Conservation (phyloP, 2,329 filamentous ascomycete species). For the Mycosphaerella arachidis region DNA sequence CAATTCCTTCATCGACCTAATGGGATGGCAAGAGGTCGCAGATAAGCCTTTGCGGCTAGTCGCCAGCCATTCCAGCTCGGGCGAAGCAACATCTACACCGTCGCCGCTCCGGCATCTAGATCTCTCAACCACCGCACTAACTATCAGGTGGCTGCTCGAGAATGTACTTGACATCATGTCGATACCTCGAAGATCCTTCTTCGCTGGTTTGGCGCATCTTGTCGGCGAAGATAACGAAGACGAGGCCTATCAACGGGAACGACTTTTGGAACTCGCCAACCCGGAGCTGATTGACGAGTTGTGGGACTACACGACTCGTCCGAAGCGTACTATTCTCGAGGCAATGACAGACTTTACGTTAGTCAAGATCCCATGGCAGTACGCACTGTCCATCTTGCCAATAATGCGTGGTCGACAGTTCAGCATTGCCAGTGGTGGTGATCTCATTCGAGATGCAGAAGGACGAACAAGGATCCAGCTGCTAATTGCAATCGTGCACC, state of each 20-base stretch:
- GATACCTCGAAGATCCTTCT: slow-evolving; percentile 83
- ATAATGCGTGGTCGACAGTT: slow-evolving; percentile 84
- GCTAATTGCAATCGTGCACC: slow-evolving; percentile 35
- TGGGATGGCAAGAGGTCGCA: slow-evolving; percentile 72
- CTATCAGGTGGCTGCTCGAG: slow-evolving; percentile 70
- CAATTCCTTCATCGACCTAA: slow-evolving; percentile 68
- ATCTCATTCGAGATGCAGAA: slow-evolving; percentile 27
- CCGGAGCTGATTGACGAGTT: slow-evolving; percentile 81
- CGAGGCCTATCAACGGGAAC: slow-evolving; percentile 60
- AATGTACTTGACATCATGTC: slow-evolving; percentile 85
- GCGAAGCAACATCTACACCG: slow-evolving; percentile 30
- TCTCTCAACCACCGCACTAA: slow-evolving; percentile 43
- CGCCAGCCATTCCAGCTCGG: slow-evolving; percentile 25
- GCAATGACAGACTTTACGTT: slow-evolving; percentile 85
- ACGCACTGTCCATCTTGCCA: slow-evolving; percentile 70
- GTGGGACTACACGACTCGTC: slow-evolving; percentile 90
- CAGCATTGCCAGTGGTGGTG: slow-evolving; percentile 76
- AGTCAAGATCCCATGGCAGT: slow-evolving; percentile 73
- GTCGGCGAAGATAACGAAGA: slow-evolving; percentile 57
- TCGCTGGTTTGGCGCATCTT: slow-evolving; percentile 71
- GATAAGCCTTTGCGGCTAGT: slow-evolving; percentile 61
- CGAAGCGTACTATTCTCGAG: slow-evolving; percentile 85
- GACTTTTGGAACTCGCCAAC: slow-evolving; percentile 77
- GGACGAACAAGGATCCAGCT: slow-evolving; percentile 31
- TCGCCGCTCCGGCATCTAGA: slow-evolving; percentile 38